Evolutionary conservation across 2,329 filamentous ascomycete genomes (phyloP), one percentile per base, ranked within the genome.

Genomic region (Tolypocladium inflatum): DNA sequence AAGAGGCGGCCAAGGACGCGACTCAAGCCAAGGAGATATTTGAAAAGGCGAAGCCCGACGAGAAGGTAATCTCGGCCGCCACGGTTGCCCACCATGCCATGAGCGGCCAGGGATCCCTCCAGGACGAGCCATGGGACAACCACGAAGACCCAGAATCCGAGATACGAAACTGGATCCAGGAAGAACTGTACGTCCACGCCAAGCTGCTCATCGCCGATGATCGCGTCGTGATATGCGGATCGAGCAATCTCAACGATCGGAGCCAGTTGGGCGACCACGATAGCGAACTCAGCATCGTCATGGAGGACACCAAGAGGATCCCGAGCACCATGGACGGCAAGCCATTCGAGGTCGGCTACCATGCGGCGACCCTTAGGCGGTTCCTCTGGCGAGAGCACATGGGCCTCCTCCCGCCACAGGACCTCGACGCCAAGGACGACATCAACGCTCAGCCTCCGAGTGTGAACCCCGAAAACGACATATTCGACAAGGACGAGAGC

Each of bases 171-270:
- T 95, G 94, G 78, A 87, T 97, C 59, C 93, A 96, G 69, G 94
- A 99, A 70, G 93, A 99, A 72, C 82, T 97, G 2, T 99, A 99
- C 70, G 87, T 97, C 54, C 94, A 99, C 71, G 89, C 86, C 35
- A 99, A 97, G 75, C 80, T 97, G 41, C 81, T 94, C 63, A 93
- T 97, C 64, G 88, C 88, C 1, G 92, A 97, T 68, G 93, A 97
- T 71, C 85, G 86, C 57, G 81, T 91, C 54, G 91, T 89, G 2
- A 84, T 97, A 56, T 94, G 91, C 68, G 91, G 91, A 21, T 91
- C 87, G 33, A 90, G 89, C 62, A 97, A 97, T 72, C 80, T 97
- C 66, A 97, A 97, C 71, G 93, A 97, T 70, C 87, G 93, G 56
- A 85, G 90, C 55, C 92, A 96, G 72, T 76, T 94, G 6, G 93